These are phyloP conservation scores for Dryadomyces quercus-mongolicae DNA, from an alignment of 2,329 filamentous ascomycete genomes.

Conservation along the genomic window DNA sequence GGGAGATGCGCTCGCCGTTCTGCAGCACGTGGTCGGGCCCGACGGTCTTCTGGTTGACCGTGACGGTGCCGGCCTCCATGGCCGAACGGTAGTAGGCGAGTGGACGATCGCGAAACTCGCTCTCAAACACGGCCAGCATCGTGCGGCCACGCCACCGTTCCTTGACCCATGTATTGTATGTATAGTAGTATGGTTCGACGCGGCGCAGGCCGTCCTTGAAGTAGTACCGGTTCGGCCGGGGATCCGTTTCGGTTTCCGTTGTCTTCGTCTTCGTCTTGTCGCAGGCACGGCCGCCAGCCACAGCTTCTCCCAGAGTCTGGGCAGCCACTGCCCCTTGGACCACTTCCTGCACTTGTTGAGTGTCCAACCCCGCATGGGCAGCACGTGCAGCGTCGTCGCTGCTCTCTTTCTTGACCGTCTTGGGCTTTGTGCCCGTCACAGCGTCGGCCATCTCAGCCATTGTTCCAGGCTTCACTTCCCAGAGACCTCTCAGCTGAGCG, in stretches of 20 bases:
- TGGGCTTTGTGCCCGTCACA: neutral
- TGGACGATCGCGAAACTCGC: conserved; percentile 84
- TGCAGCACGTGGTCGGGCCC: conserved; percentile 58
- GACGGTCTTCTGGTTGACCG: conserved; percentile 64
- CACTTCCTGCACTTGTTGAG: neutral
- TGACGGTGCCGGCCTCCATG: conserved; percentile 68
- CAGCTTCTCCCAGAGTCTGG: neutral
- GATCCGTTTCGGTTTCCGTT: neutral
- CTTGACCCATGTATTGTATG: conserved; percentile 92
- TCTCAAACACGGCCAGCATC: conserved; percentile 76
- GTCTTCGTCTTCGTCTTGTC: neutral
- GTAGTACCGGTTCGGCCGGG: conserved; percentile 58
- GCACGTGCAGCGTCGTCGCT: conserved; percentile 7
- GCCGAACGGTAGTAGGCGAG: conserved; percentile 78
- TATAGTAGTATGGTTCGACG: conserved; percentile 79
- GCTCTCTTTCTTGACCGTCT: conserved; percentile 4
- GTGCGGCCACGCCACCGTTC: conserved; percentile 77
- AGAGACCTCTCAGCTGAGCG: neutral
- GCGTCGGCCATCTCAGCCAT: neutral
- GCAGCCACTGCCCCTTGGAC: neutral
- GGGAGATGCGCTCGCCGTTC: conserved; percentile 85
- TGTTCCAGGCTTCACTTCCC: no score
- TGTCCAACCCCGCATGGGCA: conserved; percentile 1
- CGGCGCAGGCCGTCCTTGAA: conserved; percentile 74
- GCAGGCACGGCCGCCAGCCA: neutral